Base-by-base conservation (phyloP, 768 basidiomycete genomes). In the Macrolepiota dolichaula region DNA sequence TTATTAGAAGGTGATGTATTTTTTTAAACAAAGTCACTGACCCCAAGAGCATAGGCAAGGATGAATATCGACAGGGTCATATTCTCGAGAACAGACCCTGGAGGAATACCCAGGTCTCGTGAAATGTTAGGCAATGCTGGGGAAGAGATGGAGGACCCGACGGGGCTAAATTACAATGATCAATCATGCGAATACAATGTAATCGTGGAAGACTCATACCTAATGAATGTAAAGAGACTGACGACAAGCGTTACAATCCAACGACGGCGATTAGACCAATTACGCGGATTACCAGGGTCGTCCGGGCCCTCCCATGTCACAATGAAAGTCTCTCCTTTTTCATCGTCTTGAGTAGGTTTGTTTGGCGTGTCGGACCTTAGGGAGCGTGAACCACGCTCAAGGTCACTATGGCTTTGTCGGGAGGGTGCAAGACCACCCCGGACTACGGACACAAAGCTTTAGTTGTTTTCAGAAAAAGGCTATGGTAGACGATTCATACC, bases 151-250 rank as follows among this genome's bases (percentile, higher is more conserved):
- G 74, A 74, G 4, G 74, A 73, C 13, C 65, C 73, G 11, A 75
- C 72, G 57, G 73, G 73, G 47, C 74, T 72, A 49, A 2, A n/a
- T 24, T 51, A 6, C 36, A 11, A 58, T 51, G 15, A 29, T 15
- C 10, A 42, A 64, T 0, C 61, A 0, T 77, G 72, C 0, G 89
- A 88, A 0, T 89, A 87, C 0, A 89, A 85, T 1, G 89, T 74
- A 83, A 89, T 89, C 5, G 87, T 82, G 6, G 89, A 92, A 0
- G 88, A 84, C 0, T 90, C 75, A 0, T 88, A 86, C 15, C 77
- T 79, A 37, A 89, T 87, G 67, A 89, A 87, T 0, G 88, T 86
- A 67, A 87, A 91, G 0, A 78, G 76, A 0, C 88, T 88, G 0
- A 89, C 82, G 25, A 88, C 77, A 19, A 79, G 64, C 0, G 86